Base-by-base conservation (phyloP, 768 basidiomycete species). In the Hypholoma fasciculare region DNA sequence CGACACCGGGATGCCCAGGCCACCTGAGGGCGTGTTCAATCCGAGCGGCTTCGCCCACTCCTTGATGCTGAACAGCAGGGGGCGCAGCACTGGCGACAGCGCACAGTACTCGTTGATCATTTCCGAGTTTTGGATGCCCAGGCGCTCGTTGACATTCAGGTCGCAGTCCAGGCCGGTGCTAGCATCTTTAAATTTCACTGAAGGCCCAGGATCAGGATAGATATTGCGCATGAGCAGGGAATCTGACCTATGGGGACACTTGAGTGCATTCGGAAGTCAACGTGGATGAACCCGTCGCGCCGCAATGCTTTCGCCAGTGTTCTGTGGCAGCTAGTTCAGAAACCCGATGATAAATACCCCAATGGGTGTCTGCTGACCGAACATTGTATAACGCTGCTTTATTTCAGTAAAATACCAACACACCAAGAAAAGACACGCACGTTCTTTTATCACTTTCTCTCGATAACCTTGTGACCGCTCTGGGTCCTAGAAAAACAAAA, bases 111-210 rank as follows among this genome's bases (percentile, higher is more conserved):
- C 67, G 44, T 69, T 71, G 56, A 89, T 70, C 52, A 90, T 69
- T 4, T 70, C 58, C 0, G 86, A 83, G 60, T 83, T 86, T 37
- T 73, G 58, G 2, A 78, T 54, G 1, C 87, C 88, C 1, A 88
- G 74, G 6, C 79, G 82, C 27, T 85, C 79, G 64, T 90, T 90
- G 56, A 86, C 74, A 63, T 86, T 86, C 61, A 89, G 70, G 60
- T 88, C 87, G 58, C 82, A 78, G 0, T 74, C 55, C 19, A 84
- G 58, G 14, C 68, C 66, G 0, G 78, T 79, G 2, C 8, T n/a
- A 0, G 69, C 73, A 60, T 86, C 82, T n/a, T 48, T 63, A 59
- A 82, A 82, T 62, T 81, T 83, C 30, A 87, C 86, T 87, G 37
- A 44, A 61, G 7, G 61, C 43, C 40, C 9, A n/a, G 4, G 14